Base-by-base conservation (phyloP, 2,329 filamentous ascomycete species). In the Aspergillus alliaceus region DNA sequence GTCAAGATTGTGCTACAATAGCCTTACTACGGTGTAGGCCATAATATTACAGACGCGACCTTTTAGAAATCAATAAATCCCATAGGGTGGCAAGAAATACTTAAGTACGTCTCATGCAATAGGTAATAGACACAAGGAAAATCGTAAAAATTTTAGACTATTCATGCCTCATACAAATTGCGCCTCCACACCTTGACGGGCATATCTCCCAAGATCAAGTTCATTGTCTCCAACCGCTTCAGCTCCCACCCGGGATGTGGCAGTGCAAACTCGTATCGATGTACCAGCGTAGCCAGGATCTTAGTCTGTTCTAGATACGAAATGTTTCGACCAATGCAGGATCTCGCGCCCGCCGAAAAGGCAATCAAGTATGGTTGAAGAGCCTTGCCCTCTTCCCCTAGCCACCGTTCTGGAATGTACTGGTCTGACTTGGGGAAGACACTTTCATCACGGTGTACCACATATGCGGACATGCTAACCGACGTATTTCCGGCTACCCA, bases 281-380 rank as follows among this genome's bases (percentile, higher is more conserved):
- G 65, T 15, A 72, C 64, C 53, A 72, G 50, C 3, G 65, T 66
- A 18, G 70, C 68, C 48, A 72, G 47, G 8, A 66, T 90, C 61
- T 79, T 90, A 9, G 75, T 75, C 63, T 82, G 79, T 64, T 82
- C 79, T 8, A 82, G 65, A 55, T 80, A 76, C 1, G 66, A 69
- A 35, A 78, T 76, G 52, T 78, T 77, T 37, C 75, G 66, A 8
- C 75, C 76, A 55, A 78, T 76, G 51, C 76, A 78, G 5, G 73
- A 74, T 5, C 75, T 59, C 6, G 75, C 72, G 7, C 76, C 76
- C 4, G 71, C 68, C 25, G 64, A 69, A 56, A 81, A 80, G 1
- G 76, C 67, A 24, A 78, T 63, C 52, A 79, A 75, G 18, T 71
- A 73, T 4, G 70, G 66, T 59, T 76, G 72, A 47, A 77, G 64